These are phyloP conservation scores for Ophiostoma ulmi DNA, from an alignment of 2,329 filamentous ascomycete genomes.

Conservation along the genomic window DNA sequence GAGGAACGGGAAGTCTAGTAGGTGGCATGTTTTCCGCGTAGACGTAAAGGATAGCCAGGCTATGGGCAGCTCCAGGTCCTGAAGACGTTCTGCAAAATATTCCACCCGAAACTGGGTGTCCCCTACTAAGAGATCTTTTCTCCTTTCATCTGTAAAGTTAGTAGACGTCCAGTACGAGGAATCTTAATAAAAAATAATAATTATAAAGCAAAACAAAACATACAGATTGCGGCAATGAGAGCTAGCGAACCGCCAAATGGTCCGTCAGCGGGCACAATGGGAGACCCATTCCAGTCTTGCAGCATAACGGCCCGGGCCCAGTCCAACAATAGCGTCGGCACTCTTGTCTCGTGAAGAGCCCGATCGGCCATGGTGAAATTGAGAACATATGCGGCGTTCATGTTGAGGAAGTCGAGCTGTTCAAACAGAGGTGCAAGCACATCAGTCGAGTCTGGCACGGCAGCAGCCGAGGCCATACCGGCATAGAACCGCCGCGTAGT, in stretches of 20 bases:
- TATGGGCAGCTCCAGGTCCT: slow-evolving; percentile 67
- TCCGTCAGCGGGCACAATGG: slow-evolving; percentile 63
- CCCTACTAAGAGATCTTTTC: slow-evolving; percentile 58
- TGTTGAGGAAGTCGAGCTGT: slow-evolving; percentile 50
- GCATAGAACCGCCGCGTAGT: slow-evolving; percentile 48
- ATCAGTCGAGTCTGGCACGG: slow-evolving; percentile 31
- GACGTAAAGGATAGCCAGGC: slow-evolving; percentile 61
- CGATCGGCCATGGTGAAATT: slow-evolving; percentile 48
- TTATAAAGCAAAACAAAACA: slow-evolving; percentile 34
- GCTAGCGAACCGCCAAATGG: slow-evolving; percentile 72
- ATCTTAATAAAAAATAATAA: background rate
- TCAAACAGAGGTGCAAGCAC: slow-evolving; percentile 47
- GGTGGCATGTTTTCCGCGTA: slow-evolving; percentile 61
- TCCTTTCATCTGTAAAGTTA: slow-evolving; percentile 49
- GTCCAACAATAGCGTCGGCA: slow-evolving; percentile 57
- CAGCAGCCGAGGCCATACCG: slow-evolving; percentile 34
- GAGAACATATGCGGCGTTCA: slow-evolving; percentile 42
- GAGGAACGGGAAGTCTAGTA: slow-evolving; percentile 75
- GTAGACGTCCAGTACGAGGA: background rate
- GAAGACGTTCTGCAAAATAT: slow-evolving; percentile 69
- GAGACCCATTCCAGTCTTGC: slow-evolving; percentile 72
- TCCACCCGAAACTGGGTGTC: slow-evolving; percentile 69
- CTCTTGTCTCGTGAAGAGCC: slow-evolving; percentile 52
- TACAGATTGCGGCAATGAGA: slow-evolving; percentile 67
- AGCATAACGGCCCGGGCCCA: slow-evolving; percentile 72